Base-by-base conservation (phyloP, 1,284 basidiomycete genomes). In the Leccinum huronense region DNA sequence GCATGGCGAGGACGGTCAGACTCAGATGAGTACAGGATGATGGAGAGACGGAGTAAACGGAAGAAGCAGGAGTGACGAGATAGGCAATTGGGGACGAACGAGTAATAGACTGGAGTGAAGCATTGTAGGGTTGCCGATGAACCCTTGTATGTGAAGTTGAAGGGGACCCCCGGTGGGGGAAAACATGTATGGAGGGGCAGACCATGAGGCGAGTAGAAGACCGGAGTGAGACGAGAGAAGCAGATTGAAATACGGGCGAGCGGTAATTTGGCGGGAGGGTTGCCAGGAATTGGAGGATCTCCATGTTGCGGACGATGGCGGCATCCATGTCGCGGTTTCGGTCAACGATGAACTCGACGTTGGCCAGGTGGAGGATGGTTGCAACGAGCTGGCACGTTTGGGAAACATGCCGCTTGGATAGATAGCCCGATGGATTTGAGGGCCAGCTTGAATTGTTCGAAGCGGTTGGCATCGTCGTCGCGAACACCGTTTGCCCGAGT, bases 341-440 rank as follows among this genome's bases (percentile, higher is more conserved):
- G 75, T 96, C 94, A 64, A 91, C 83, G n/a, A 83, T 88, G 78
- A 99, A 99, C 70, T 98, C 93, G 67, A 99, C 84, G 75, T 98
- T 98, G 30, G 96, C 95, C 40, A 98, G 87, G 74, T 99, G 96
- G 30, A 99, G 86, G 71, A 99, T 97, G 45, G 95, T 93, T 7
- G 96, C 94, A 61, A 98, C 80, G 45, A 98, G 86, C 76, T 98
- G 95, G 75, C 95, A 97, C 2, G 96, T 91, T 76, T 97, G 94
- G 0, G 95, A 94, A 51, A 98, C 95, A 66, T 94, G 89, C 34
- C 93, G 86, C 75, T 97, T 97, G 23, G 94, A 95, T 68, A 99
- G 94, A 95, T 68, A 99, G 84, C 1, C 96, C 96, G 42, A 98
- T 89, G 30, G 88, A 86, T 80, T 97, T 96, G 77, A 99, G 87